Evolutionary conservation across 2,329 filamentous ascomycete genomes (phyloP).

Genomic region (Metarhizium humberi): DNA sequence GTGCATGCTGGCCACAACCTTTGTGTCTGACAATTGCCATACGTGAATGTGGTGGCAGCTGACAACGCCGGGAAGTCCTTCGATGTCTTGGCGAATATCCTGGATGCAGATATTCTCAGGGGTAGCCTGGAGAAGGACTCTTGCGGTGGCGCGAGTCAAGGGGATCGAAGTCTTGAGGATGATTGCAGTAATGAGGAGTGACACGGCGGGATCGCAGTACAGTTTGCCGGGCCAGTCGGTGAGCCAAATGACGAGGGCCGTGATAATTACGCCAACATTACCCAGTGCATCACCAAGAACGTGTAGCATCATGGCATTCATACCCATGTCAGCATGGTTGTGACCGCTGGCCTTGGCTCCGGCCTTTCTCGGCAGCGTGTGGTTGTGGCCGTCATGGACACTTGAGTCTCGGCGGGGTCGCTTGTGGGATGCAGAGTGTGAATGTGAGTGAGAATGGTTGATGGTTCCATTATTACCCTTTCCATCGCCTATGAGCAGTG

Average conservation of each 20-base stretch:
- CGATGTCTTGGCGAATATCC: slow-evolving; percentile 88
- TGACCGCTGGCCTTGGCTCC: slow-evolving; percentile 58
- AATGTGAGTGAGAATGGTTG: slow-evolving; percentile 13
- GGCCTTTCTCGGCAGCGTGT: slow-evolving; percentile 61
- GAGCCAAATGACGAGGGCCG: slow-evolving; percentile 84
- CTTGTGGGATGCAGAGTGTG: slow-evolving; percentile 11
- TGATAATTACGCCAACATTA: slow-evolving; percentile 76
- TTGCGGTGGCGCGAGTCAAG: slow-evolving; percentile 68
- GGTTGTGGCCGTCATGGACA: slow-evolving; percentile 67
- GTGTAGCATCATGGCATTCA: slow-evolving; percentile 74
- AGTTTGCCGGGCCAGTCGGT: slow-evolving; percentile 71
- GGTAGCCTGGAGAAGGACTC: slow-evolving; percentile 89
- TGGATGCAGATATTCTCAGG: slow-evolving; percentile 80
- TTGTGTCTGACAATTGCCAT: slow-evolving; percentile 94
- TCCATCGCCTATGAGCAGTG: slow-evolving; percentile 29
- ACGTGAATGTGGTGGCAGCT: slow-evolving; percentile 95
- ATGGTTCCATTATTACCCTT: slow-evolving; percentile 22
- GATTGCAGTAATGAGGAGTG: slow-evolving; percentile 82
- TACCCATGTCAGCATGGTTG: slow-evolving; percentile 83
- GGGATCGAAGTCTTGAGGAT: slow-evolving; percentile 68
- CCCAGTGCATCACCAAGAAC: slow-evolving; percentile 77
- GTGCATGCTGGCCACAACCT: slow-evolving; percentile 87
- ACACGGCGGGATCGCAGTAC: slow-evolving; percentile 88
- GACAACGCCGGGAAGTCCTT: slow-evolving; percentile 72
- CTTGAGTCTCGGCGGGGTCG: slow-evolving; percentile 36